Conservation (phyloP, 1,284 basidiomycete species). For the Boletus semigastroideus region DNA sequence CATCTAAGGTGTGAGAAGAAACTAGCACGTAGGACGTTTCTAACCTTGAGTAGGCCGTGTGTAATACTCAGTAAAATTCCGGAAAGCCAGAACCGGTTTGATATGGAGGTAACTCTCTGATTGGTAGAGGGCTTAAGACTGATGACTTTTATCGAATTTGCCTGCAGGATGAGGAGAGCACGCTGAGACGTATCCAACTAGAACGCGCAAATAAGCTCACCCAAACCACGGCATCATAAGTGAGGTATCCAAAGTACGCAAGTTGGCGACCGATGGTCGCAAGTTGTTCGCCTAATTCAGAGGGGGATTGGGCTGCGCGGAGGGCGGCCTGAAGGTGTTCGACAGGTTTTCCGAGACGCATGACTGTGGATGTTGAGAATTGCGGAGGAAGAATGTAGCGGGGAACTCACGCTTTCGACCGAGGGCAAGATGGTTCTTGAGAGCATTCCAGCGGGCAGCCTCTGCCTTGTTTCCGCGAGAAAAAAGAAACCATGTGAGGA, state of each 20-base stretch:
- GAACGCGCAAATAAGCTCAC: conserved; percentile 43
- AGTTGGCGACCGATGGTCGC: conserved; percentile 85
- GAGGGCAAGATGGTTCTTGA: conserved; percentile 77
- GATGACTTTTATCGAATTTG: conserved; percentile 70
- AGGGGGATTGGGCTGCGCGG: conserved; percentile 63
- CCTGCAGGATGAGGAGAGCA: conserved; percentile 38
- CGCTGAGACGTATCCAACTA: not conserved
- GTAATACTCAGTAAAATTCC: conserved; percentile 82
- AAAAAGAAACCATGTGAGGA: conserved; percentile 83
- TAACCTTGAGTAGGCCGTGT: conserved; percentile 67
- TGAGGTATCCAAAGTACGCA: conserved; percentile 88
- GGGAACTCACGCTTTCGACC: conserved; percentile 71
- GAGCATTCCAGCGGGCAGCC: conserved; percentile 72
- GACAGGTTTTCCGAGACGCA: conserved; percentile 91
- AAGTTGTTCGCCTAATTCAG: conserved; percentile 72
- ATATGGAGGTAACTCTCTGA: conserved; percentile 65
- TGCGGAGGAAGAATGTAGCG: conserved; percentile 5
- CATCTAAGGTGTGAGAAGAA: not conserved
- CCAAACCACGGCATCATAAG: conserved; percentile 83
- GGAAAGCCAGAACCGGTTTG: conserved; percentile 88
- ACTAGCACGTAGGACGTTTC: not conserved
- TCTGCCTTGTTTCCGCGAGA: conserved; percentile 62
- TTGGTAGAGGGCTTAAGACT: conserved; percentile 64
- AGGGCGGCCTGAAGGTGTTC: conserved; percentile 94
- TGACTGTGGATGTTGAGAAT: conserved; percentile 50